phyloP scores from a whole-genome alignment of 2,329 filamentous ascomycete genomes.

The Arthrocladium fulminans region DNA sequence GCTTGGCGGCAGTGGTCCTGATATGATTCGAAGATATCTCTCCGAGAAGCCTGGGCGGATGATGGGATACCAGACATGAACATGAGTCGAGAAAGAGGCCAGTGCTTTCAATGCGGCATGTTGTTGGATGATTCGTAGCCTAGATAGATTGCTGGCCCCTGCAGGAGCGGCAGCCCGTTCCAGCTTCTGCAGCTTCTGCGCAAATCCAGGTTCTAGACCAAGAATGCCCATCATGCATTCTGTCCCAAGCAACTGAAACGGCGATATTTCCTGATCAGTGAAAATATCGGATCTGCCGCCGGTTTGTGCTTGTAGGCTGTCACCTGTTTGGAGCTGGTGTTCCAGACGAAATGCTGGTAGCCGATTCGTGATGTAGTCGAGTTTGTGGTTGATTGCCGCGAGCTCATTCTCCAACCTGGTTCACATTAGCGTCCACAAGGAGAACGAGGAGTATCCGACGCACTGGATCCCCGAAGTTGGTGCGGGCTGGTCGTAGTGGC shows the following conservation, averaged over 20 bases:
- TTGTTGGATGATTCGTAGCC: constrained; percentile 18
- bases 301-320: no score
- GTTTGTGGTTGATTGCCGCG: not conserved
- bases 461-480: not conserved
- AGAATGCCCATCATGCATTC: not conserved
- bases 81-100: constrained; percentile 21
- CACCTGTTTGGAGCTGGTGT: no score
- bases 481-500: constrained; percentile 5
- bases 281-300: not conserved
- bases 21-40: constrained; percentile 20
- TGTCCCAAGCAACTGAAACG: not conserved
- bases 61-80: constrained; percentile 27
- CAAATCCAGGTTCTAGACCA: not conserved
- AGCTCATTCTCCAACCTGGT: constrained; percentile 4
- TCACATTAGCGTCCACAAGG: constrained; percentile 10
- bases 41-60: constrained; percentile 20
- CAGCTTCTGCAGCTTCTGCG: not conserved
- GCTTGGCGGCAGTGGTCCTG: constrained; percentile 16
- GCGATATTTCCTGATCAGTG: not conserved
- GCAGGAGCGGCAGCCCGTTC: not conserved
- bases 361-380: not conserved
- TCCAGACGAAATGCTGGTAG: not conserved
- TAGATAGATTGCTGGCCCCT: constrained; percentile 7
- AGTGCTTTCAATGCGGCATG: constrained; percentile 18
- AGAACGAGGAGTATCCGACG: not conserved